Evolutionary conservation across 1,284 basidiomycete species (phyloP).

Genomic region (Leccinum huronense): DNA sequence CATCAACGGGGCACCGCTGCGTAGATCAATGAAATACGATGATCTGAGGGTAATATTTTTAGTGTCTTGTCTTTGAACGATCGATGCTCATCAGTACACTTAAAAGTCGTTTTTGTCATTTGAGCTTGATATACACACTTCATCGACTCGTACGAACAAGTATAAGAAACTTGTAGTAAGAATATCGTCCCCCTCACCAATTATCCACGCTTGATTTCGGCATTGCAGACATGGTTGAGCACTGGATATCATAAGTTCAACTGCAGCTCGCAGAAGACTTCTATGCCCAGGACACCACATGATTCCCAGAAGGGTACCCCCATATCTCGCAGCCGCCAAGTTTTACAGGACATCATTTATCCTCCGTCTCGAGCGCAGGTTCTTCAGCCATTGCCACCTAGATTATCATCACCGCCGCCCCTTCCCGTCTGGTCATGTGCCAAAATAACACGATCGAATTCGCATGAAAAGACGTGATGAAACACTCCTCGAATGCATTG

Average conservation of each 20-base stretch:
- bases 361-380: slow-evolving; percentile 7
- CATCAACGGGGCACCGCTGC: background rate
- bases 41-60: slow-evolving; percentile 5
- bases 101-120: slow-evolving; percentile 13
- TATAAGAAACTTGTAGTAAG: slow-evolving; percentile 16
- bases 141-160: slow-evolving; percentile 5
- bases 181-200: background rate
- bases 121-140: background rate
- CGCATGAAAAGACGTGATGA: slow-evolving; percentile 14
- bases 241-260: background rate
- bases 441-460: slow-evolving; percentile 20
- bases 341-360: slow-evolving; percentile 8
- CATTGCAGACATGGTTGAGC: slow-evolving; percentile 14
- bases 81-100: slow-evolving; percentile 3
- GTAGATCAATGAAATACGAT: background rate
- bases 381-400: background rate
- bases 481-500: slow-evolving; percentile 8
- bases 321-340: background rate
- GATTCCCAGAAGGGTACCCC: background rate
- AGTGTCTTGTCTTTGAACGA: background rate
- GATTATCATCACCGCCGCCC: background rate
- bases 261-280: background rate
- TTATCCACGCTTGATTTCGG: background rate
- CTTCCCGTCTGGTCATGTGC: slow-evolving; percentile 21
- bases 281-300: background rate